These are phyloP conservation scores for Lumnitzera racemosa DNA, from an alignment of 345 rosid genomes.

Conservation along the genomic window DNA sequence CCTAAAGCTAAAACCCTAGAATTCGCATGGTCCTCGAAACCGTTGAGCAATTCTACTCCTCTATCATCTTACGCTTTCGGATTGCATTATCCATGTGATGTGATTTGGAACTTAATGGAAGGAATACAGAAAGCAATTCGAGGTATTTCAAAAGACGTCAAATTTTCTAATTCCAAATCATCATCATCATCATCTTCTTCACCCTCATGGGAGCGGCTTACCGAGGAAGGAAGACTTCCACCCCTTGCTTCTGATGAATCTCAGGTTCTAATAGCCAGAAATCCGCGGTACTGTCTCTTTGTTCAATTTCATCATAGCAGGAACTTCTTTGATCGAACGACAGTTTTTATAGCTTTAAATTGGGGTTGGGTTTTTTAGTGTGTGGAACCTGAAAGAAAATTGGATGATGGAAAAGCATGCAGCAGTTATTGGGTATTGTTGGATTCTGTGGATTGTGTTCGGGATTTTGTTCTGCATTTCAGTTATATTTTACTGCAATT, in stretches of 20 bases:
- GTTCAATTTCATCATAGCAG: not conserved
- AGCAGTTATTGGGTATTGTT: no score
- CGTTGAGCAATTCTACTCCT: no score
- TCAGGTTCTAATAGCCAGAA: constrained; percentile 1
- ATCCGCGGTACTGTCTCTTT: constrained; percentile 5
- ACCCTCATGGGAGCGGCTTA: not conserved
- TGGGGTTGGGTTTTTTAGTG: no score
- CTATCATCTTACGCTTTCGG: no score
- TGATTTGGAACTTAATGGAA: constrained; percentile 6
- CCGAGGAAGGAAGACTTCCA: constrained; percentile 4
- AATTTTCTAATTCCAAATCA: not conserved
- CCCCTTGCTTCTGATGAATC: constrained; percentile 7
- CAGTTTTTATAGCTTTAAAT: no score
- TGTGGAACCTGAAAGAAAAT: no score
- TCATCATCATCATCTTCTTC: not conserved
- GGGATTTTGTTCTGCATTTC: no score
- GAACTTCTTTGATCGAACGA: not conserved
- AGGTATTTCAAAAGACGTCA: constrained; percentile 4
- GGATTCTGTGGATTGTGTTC: no score
- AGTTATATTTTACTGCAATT: no score
- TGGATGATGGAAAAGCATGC: no score
- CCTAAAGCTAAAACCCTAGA: no score
- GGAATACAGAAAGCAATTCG: constrained; percentile 10
- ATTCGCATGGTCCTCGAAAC: no score
- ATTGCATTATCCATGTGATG: not conserved